Evolutionary conservation across 768 basidiomycete genomes (phyloP).

Genomic region (Dioszegia aurantiaca): DNA sequence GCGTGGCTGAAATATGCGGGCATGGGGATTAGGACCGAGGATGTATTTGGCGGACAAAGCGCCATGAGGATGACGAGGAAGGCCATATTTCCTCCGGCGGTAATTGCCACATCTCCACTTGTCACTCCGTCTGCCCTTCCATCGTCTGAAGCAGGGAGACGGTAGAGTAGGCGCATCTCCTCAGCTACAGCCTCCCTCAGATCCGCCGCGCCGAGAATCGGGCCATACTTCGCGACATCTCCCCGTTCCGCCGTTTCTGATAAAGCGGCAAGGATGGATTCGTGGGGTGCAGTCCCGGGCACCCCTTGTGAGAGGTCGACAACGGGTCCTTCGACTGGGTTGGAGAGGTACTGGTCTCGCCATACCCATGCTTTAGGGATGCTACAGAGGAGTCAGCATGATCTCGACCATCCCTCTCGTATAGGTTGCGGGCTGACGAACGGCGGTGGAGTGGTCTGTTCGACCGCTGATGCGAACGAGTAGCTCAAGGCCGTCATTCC

Average conservation of each 20-base stretch:
- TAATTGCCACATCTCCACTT: conserved; percentile 64
- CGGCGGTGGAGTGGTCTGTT: conserved; percentile 21
- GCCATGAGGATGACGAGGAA: conserved; percentile 64
- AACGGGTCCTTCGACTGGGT: conserved; percentile 44
- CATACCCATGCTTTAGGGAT: conserved; percentile 50
- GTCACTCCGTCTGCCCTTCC: conserved; percentile 49
- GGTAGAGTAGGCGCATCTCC: conserved; percentile 66
- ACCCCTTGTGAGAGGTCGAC: conserved; percentile 74
- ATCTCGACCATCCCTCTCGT: too few species aligned
- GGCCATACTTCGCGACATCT: conserved; percentile 58
- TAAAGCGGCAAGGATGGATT: conserved; percentile 58
- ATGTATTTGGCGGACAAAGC: conserved; percentile 64
- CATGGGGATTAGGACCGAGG: conserved; percentile 64
- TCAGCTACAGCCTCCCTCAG: conserved; percentile 60
- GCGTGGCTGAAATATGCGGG: conserved; percentile 60
- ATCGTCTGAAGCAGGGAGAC: conserved; percentile 34
- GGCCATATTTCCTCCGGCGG: conserved; percentile 71
- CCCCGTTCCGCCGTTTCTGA: conserved; percentile 56
- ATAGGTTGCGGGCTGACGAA: not conserved
- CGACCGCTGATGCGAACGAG: conserved; percentile 18
- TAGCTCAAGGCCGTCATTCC: conserved; percentile 16
- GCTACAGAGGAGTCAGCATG: conserved; percentile 17
- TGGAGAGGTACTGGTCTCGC: conserved; percentile 29
- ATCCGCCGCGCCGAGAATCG: conserved; percentile 61
- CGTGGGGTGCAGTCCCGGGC: conserved; percentile 66